Evolutionary conservation across 805 yeast species (phyloP), one percentile per base, ranked within the genome.

Genomic region (Ogataea paraovalis): DNA sequence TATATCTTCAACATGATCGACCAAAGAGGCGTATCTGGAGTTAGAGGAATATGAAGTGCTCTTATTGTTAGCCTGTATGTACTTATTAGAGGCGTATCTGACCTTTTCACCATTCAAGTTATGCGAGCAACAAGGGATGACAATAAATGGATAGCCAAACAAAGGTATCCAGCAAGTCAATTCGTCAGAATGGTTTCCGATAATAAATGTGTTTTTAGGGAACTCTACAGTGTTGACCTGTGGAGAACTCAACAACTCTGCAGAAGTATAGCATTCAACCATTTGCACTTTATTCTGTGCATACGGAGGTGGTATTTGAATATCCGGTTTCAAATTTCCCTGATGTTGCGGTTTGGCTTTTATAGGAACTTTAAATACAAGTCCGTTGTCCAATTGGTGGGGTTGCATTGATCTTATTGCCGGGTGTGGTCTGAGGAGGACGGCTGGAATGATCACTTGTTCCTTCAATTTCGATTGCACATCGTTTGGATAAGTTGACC

Each of bases 171-270:
- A 92, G 55, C 96, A 86, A 0, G 97, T 91, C 47, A 92, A 73
- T 62, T 92, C 98, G 64, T 92, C 98, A 1, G 96, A 87, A 61
- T 92, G 98, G 62, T 92, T 92, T 1, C 98, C 98, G 40, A 92
- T 90, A 32, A 91, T 67, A 58, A 92, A 92, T 0, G 96, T 84
- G 55, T 84, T 76, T 20, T 69, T 62, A 0, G 88, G 83, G 51
- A 85, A 86, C 43, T 82, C 85, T 1, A 84, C 82, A 2, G 81
- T 75, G 47, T 85, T 80, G 14, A 80, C 80, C 43, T 69, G 75
- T 49, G 69, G 75, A 19, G 86, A 79, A 33, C 71, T 65, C 16
- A 83, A 61, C 27, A 86, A 62, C 44, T 69, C 71, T 4, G 71
- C 69, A 18, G 87, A 75, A 1, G 84, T 74, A 56, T 80, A 82